Conservation (phyloP, 495 filamentous ascomycete species). For the Lasiosphaeria ovina region DNA sequence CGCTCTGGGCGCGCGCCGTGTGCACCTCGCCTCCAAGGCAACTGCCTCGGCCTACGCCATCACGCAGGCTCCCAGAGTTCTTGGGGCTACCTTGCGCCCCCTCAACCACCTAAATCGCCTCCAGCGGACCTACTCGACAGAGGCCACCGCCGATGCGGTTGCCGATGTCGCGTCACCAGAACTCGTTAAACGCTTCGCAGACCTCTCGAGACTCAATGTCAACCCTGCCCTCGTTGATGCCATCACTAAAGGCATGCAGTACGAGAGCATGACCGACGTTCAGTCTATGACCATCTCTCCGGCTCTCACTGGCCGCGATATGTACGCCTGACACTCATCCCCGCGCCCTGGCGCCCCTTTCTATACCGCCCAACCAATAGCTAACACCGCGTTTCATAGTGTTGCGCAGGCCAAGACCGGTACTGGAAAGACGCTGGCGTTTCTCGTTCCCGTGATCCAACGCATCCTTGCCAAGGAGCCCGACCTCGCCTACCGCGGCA, state of each 20-base stretch:
- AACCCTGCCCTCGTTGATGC: conserved; percentile 61
- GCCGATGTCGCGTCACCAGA: conserved; percentile 14
- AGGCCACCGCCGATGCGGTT: conserved; percentile 26
- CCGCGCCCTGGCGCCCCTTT: background rate
- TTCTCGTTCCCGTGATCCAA: conserved; percentile 74
- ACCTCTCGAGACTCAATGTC: conserved; percentile 63
- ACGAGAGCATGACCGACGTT: conserved; percentile 90
- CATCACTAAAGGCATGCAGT: conserved; percentile 69
- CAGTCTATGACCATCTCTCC: conserved; percentile 78
- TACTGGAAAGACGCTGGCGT: conserved; percentile 84
- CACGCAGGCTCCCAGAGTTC: conserved; percentile 12
- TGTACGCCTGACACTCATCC: conserved; percentile 55
- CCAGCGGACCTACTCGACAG: conserved; percentile 39
- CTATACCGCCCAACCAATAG: conserved; percentile 15
- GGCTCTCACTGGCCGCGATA: conserved; percentile 72
- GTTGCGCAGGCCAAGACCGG: conserved; percentile 86
- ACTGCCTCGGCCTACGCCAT: conserved; percentile 18
- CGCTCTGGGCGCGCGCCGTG: conserved; percentile 22
- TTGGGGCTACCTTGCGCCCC: conserved; percentile 18
- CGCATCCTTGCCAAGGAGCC: conserved; percentile 64
- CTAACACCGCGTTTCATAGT: conserved; percentile 41
- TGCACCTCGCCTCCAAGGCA: conserved; percentile 27
- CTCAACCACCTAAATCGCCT: conserved; percentile 16
- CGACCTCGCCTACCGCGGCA: conserved; percentile 34
- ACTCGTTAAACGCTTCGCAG: conserved; percentile 63